Evolutionary conservation across 2,329 filamentous ascomycete genomes (phyloP), one percentile per base, ranked within the genome.

Genomic region (Drechmeria coniospora): DNA sequence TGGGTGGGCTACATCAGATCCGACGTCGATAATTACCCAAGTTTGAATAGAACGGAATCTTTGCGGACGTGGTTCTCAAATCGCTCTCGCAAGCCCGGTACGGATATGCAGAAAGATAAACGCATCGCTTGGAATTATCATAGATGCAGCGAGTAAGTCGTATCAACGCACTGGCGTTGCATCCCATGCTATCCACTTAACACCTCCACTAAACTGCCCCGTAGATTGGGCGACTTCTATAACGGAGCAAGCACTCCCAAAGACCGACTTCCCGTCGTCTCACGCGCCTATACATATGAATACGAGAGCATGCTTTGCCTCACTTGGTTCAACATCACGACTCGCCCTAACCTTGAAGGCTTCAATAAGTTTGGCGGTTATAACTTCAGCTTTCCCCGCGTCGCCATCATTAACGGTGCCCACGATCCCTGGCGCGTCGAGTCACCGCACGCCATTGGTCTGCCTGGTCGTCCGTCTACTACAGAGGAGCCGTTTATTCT

Each of bases 361-460:
- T 72, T 90, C 49, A 90, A 92, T 59, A 73, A 76, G 44, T 76
- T 79, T 36, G 83, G 83, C 23, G 79, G 73, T 9, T 79, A 74
- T 49, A 56, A 68, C 46, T 75, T 90, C 40, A 65, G 67, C 25
- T 84, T 82, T 45, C 68, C 75, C 1, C 74, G 82, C 2, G 65
- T 92, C 1, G 83, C 83, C 3, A 36, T 80, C 26, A 59, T 92
- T 21, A 81, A 84, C 35, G 82, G 82, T 16, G 68, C 80, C 36
- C 68, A 70, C 31, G 83, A 92, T 44, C 81, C 82, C 0, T 92
- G 83, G 83, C 67, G 76, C 12, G 69, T 72, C 0, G 79, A 78
- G 0, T 79, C 75, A 0, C 71, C 78, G 1, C 74, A 87, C 27
- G 74, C 73, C 1, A 65, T 71, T n/a, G 65, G 59, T 1, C 63